These are phyloP conservation scores for Candida tetrigidarum DNA, from an alignment of 1,139 yeast genomes.

Conservation along the genomic window DNA sequence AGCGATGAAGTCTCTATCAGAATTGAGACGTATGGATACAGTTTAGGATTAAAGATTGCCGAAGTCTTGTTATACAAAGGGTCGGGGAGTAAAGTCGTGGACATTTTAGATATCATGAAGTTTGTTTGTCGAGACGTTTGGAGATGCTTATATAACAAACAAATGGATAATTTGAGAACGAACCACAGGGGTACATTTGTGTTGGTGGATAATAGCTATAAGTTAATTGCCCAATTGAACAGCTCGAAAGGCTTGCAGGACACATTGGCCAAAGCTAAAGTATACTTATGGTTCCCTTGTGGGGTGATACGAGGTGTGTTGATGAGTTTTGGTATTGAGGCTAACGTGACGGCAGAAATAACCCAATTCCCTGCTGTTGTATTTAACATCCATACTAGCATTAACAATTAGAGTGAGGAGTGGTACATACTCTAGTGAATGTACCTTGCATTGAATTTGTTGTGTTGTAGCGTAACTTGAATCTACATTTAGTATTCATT, in stretches of 20 bases:
- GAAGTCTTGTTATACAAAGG: constrained; percentile 67
- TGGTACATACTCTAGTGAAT: too few relatives aligned
- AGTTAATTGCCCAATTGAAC: constrained; percentile 58
- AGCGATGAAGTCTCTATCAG: constrained; percentile 63
- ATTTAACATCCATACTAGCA: constrained; percentile 69
- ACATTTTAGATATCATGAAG: constrained; percentile 82
- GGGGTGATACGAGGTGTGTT: constrained; percentile 86
- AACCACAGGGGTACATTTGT: constrained; percentile 90
- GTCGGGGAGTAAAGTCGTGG: constrained; percentile 53
- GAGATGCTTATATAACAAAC: constrained; percentile 79
- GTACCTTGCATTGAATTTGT: too few relatives aligned
- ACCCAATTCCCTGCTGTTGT: constrained; percentile 66
- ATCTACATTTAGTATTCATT: too few relatives aligned
- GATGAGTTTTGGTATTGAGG: constrained; percentile 69
- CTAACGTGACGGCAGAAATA: constrained; percentile 71
- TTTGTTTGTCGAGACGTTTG: constrained; percentile 92
- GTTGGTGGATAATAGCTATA: constrained; percentile 68
- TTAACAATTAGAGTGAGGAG: constrained; percentile 22
- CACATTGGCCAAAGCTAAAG: constrained; percentile 49
- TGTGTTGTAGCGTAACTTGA: too few relatives aligned
- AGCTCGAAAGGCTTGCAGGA: constrained; percentile 53
- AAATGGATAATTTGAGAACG: constrained; percentile 89
- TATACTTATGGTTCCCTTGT: constrained; percentile 78
- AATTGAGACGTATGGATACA: constrained; percentile 71
- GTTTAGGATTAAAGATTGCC: constrained; percentile 73